A percentile compares a stretch with the other conserved stretches of the same genome.
phyloP scores from a whole-genome alignment of 169 alveolate species.

The Plasmodium knowlesi region DNA sequence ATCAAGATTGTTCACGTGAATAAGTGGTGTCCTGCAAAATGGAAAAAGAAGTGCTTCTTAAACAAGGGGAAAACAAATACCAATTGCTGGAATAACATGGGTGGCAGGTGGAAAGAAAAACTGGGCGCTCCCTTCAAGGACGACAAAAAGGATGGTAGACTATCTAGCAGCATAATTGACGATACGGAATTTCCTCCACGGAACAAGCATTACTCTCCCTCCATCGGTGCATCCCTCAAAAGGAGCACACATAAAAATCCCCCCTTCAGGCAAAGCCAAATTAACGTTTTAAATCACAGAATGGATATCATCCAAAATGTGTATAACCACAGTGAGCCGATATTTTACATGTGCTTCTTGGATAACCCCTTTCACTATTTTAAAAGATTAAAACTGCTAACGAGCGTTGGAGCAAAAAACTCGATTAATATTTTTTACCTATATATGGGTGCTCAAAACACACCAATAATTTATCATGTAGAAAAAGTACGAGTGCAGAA shows the following conservation, averaged over 20 bases:
- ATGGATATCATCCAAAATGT: constrained; percentile 44
- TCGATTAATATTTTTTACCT: constrained; percentile 49
- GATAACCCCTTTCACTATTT: constrained; percentile 35
- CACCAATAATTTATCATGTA: constrained; percentile 59
- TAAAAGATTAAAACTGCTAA: constrained; percentile 18
- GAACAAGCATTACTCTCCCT: not conserved
- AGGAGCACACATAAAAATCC: not conserved
- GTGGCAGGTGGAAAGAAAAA: not conserved
- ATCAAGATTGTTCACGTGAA: constrained; percentile 20
- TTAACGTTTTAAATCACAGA: not conserved
- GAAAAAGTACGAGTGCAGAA: constrained; percentile 44
- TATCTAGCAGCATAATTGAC: not conserved
- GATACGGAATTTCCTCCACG: not conserved
- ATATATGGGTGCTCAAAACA: not conserved
- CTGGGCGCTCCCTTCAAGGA: not conserved
- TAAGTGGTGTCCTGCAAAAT: not conserved
- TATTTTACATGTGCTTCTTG: constrained; percentile 47
- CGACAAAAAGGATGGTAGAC: not conserved
- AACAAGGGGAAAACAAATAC: not conserved
- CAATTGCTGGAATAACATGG: not conserved
- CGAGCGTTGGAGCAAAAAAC: constrained; percentile 68
- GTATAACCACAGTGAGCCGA: constrained; percentile 62
- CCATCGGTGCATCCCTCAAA: not conserved
- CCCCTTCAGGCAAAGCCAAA: not conserved
- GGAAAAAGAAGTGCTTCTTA: not conserved